Evolutionary conservation across 768 basidiomycete species (phyloP).

Genomic region (Panellus pusillus): DNA sequence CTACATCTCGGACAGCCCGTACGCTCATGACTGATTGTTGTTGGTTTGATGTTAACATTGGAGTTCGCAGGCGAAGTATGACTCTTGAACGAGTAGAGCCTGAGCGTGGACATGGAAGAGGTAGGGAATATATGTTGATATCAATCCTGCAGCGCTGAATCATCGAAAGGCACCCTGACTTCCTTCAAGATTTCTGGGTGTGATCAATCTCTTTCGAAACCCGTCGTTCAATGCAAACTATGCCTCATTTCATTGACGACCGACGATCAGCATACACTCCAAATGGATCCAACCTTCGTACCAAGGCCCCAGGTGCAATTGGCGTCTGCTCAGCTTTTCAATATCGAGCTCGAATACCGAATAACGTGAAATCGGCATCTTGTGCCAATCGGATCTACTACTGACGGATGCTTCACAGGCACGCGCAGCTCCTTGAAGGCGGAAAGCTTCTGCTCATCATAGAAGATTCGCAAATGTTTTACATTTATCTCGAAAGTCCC

Average conservation of each 20-base stretch:
- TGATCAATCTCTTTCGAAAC: conserved; percentile 17
- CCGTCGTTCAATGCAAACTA: conserved; percentile 32
- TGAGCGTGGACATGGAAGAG: background rate
- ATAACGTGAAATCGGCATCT: conserved; percentile 32
- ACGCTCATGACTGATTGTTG: background rate
- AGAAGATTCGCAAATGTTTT: conserved; percentile 35
- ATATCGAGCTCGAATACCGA: conserved; percentile 19
- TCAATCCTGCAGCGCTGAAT: background rate
- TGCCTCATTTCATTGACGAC: conserved; percentile 32
- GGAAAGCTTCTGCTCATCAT: conserved; percentile 44
- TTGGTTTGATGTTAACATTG: background rate
- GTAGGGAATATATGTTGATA: background rate
- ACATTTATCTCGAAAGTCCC: conserved; percentile 40
- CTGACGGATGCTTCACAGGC: conserved; percentile 15
- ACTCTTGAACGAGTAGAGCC: conserved; percentile 8
- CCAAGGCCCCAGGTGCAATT: conserved; percentile 31
- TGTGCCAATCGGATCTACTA: background rate
- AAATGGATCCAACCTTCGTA: conserved; percentile 32
- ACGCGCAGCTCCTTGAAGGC: conserved; percentile 40
- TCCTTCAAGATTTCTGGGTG: conserved; percentile 12
- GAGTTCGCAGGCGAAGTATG: conserved; percentile 2
- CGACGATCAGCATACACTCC: conserved; percentile 37
- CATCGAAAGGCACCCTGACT: background rate
- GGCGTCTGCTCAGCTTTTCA: conserved; percentile 27
- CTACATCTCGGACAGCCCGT: background rate